Conservation (phyloP, 768 basidiomycete genomes). For the Suillus luteus region DNA sequence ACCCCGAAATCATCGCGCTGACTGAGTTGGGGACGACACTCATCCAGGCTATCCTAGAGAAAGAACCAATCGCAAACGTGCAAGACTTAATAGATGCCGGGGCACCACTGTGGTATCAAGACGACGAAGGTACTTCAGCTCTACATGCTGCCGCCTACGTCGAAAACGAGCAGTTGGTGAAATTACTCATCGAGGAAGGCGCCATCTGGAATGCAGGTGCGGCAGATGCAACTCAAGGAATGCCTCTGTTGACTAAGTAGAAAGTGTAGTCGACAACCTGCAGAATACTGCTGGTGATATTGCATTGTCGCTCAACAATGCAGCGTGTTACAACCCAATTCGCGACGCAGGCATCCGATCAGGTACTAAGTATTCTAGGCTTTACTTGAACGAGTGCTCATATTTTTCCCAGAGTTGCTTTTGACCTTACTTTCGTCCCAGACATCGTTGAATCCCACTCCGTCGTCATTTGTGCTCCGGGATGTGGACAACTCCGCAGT, state of each 20-base stretch:
- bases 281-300: conserved; percentile 89
- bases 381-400: conserved; percentile 12
- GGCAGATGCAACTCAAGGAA: conserved; percentile 20
- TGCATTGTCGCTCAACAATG: conserved; percentile 82
- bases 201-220: conserved; percentile 90
- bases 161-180: conserved; percentile 64
- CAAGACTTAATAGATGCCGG: conserved; percentile 58
- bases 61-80: conserved; percentile 45
- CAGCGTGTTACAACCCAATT: conserved; percentile 70
- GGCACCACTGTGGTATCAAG: conserved; percentile 90
- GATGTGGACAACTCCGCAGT: conserved; percentile 56
- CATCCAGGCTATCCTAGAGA: conserved; percentile 57
- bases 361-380: conserved; percentile 49
- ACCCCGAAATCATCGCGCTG: conserved; percentile 46
- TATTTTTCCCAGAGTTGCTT: conserved; percentile 59
- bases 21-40: conserved; percentile 59
- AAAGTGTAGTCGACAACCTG: conserved; percentile 64
- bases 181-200: conserved; percentile 72
- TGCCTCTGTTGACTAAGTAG: background rate
- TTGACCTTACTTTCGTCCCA: conserved; percentile 61
- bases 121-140: conserved; percentile 77
- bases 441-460: conserved; percentile 26
- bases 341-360: conserved; percentile 92
- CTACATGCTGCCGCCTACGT: conserved; percentile 86
- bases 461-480: conserved; percentile 44